Conservation (phyloP, 495 filamentous ascomycete species). For the Entonaema liquescens region DNA sequence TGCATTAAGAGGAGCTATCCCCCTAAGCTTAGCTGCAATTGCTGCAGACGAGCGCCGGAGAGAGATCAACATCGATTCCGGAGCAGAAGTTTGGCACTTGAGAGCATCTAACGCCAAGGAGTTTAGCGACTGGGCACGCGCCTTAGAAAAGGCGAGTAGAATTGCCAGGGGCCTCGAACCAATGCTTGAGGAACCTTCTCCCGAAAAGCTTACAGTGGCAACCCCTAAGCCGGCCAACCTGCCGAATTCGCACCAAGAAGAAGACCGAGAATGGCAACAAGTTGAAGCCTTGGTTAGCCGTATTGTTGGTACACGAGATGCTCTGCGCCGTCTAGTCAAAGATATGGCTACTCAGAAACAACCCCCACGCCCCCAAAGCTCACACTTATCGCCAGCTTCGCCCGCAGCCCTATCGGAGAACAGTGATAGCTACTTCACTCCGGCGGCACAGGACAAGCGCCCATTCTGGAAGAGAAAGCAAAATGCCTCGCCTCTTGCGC, state of each 20-base stretch:
- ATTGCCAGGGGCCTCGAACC: slow-evolving; percentile 59
- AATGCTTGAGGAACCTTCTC: slow-evolving; percentile 44
- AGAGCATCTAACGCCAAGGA: slow-evolving; percentile 81
- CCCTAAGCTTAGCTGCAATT: slow-evolving; percentile 87
- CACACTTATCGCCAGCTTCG: slow-evolving; percentile 52
- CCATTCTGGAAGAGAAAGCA: slow-evolving; percentile 94
- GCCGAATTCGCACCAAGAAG: slow-evolving; percentile 53
- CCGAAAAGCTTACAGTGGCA: slow-evolving; percentile 34
- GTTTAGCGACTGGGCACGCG: slow-evolving; percentile 85
- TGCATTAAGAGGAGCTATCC: slow-evolving; percentile 88
- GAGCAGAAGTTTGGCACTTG: slow-evolving; percentile 97
- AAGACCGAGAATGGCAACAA: slow-evolving; percentile 85
- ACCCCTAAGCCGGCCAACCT: slow-evolving; percentile 26
- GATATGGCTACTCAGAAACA: slow-evolving; percentile 75
- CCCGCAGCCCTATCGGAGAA: slow-evolving; percentile 55
- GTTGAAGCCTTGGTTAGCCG: slow-evolving; percentile 84
- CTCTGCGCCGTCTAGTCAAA: slow-evolving; percentile 81
- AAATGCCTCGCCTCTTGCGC: slow-evolving; percentile 55
- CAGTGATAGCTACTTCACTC: slow-evolving; percentile 54
- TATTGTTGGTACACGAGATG: slow-evolving; percentile 87
- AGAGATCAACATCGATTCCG: slow-evolving; percentile 96
- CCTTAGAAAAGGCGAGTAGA: slow-evolving; percentile 79
- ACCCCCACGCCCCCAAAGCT: slow-evolving; percentile 41
- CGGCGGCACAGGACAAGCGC: slow-evolving; percentile 56
- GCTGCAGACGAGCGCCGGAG: slow-evolving; percentile 84